A percentile compares a stretch with the other conserved stretches of the same genome.
These are phyloP conservation scores for Saccharum officinarum DNA, from an alignment of 176 grass and related monocot species.

Conservation along the genomic window DNA sequence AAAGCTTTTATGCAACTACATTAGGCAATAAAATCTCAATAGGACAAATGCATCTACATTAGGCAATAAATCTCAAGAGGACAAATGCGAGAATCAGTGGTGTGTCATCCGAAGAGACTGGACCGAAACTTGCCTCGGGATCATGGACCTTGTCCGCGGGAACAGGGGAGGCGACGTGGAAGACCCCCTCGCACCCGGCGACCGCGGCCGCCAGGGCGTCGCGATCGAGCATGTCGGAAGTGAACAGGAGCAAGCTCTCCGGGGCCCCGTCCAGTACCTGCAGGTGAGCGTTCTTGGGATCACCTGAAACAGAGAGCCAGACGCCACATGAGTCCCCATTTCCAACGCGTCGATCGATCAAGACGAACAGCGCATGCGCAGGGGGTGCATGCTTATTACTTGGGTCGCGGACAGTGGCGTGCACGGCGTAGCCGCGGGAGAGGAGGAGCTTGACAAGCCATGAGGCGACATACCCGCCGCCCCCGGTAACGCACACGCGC, in stretches of 20 bases:
- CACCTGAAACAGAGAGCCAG: constrained; percentile 22
- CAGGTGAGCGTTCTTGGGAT: constrained; percentile 48
- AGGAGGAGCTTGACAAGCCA: constrained; percentile 71
- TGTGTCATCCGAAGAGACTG: background rate
- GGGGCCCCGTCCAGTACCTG: constrained; percentile 37
- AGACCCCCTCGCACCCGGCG: constrained; percentile 53
- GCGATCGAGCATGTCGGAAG: constrained; percentile 57
- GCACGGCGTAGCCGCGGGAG: constrained; percentile 48
- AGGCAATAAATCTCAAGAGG: too few relatives aligned
- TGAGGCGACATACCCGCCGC: constrained; percentile 46
- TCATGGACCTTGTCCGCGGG: constrained; percentile 25
- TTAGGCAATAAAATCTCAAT: too few relatives aligned
- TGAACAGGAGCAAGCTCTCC: constrained; percentile 49
- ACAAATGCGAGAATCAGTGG: background rate
- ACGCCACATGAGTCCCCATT: background rate
- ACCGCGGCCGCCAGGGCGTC: constrained; percentile 48
- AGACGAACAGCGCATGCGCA: background rate
- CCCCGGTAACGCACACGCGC: constrained; percentile 46
- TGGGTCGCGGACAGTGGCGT: constrained; percentile 59
- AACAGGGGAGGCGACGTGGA: constrained; percentile 61
- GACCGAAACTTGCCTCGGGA: constrained; percentile 33
- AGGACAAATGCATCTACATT: background rate
- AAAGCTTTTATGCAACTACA: background rate
- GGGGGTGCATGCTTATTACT: constrained; percentile 10
- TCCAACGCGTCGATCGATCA: background rate